Conservation (phyloP, 768 basidiomycete species). For the Tulasnella sp. region DNA sequence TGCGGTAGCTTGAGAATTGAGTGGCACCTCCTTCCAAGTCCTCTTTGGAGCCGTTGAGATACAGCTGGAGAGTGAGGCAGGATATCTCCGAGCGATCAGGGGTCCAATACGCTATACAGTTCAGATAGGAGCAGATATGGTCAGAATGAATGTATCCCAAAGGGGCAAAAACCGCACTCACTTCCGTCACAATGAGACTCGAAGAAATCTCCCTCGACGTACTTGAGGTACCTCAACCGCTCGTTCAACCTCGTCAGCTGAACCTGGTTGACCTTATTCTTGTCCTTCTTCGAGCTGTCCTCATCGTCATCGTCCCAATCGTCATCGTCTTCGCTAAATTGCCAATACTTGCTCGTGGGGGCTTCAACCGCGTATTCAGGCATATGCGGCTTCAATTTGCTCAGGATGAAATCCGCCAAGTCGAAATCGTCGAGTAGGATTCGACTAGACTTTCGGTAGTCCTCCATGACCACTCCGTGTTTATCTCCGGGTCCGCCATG, state of each 20-base stretch:
- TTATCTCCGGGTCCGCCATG: neutral
- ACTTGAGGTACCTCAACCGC: constrained; percentile 26
- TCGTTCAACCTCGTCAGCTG: constrained; percentile 21
- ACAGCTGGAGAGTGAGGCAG: constrained; percentile 30
- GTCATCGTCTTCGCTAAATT: neutral
- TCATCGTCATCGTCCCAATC: neutral
- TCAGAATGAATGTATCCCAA: neutral
- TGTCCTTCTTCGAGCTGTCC: neutral
- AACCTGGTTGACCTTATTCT: neutral
- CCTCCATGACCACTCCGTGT: neutral
- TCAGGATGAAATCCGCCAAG: constrained; percentile 27
- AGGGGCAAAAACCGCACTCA: neutral
- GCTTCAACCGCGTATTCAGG: neutral
- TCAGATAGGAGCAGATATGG: neutral
- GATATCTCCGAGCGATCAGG: constrained; percentile 27
- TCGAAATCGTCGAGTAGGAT: constrained; percentile 27
- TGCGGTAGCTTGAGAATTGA: constrained; percentile 15
- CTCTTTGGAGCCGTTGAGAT: constrained; percentile 28
- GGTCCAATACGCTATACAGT: neutral
- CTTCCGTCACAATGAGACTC: constrained; percentile 23
- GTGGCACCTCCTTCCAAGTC: constrained; percentile 29
- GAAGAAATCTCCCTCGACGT: constrained; percentile 28
- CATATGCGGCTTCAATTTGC: constrained; percentile 25
- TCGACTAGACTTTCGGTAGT: constrained; percentile 29
- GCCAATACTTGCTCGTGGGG: neutral